Evolutionary conservation across 306 rosid species (phyloP), one percentile per base, ranked within the genome.

Genomic region (Rubus idaeus): DNA sequence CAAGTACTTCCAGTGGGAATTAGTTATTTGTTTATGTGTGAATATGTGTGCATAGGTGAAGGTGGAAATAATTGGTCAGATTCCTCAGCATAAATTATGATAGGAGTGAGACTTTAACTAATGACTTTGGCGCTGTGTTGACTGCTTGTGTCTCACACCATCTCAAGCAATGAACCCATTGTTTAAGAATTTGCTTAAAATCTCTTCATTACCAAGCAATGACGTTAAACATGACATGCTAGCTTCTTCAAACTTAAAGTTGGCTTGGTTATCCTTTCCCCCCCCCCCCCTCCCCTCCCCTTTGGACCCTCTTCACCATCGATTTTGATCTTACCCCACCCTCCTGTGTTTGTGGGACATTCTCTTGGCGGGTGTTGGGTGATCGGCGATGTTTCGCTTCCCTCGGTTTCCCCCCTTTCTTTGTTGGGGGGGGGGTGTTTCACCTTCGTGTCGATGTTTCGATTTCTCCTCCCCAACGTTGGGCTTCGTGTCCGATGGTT

Each of bases 21-120:
- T 62, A 3, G 49, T 65, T 65, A 40, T 47, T 18, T 73, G 64
- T 11, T 46, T 75, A 55, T 17, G 84, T 76, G 68, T 52, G 77
- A 63, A 63, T 73, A 30, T 70, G 26, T 75, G 66, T 65, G 68
- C 42, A 23, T 57, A 49, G 49, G 71, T 55, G 70, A 63, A 77
- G 70, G 70, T 53, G 71, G 77, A 78, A 58, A 83, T 49, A 60
- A 73, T 76, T 80, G 74, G 77, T 72, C 74, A 80, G 76, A 76
- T 67, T 63, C 64, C 65, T 46, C 23, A 21, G 50, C 74, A 45
- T 46, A 67, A 69, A 80, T 47, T 60, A 73, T 37, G 69, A 71
- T 16, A 45, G 65, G 37, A 51, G 74, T 50, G 69, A 78, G 81
- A 71, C 68, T 76, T 75, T 63, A 65, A 55, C 23, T 60, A 52